phyloP scores from a whole-genome alignment of 2,329 filamentous ascomycete genomes.

The Torrubiella hemipterigena region DNA sequence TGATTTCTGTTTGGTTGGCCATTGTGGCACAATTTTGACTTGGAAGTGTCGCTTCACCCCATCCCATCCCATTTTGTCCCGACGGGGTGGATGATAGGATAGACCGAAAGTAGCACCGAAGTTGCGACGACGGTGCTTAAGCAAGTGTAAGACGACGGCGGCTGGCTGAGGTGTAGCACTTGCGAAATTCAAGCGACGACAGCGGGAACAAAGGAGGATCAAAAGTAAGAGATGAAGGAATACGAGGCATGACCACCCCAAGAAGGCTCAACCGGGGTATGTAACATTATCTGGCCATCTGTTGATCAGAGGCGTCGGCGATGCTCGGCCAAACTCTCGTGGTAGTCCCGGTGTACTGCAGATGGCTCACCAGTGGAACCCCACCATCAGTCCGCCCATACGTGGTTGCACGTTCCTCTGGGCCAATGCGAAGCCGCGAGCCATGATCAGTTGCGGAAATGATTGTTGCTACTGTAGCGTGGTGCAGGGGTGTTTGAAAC shows the following conservation, averaged over 20 bases:
- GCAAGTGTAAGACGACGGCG: conserved; percentile 5
- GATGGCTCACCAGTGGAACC: conserved; percentile 18
- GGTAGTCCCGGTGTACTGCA: conserved; percentile 15
- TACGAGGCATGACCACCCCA: too few species aligned
- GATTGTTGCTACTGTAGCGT: background rate
- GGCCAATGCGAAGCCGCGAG: conserved; percentile 2
- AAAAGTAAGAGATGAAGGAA: background rate
- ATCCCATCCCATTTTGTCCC: conserved; percentile 26
- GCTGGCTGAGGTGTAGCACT: conserved; percentile 1
- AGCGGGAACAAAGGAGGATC: background rate
- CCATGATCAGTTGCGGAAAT: background rate
- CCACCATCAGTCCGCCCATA: conserved; percentile 14
- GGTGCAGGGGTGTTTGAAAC: background rate
- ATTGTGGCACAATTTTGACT: conserved; percentile 18
- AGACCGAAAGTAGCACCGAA: conserved; percentile 3
- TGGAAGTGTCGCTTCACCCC: conserved; percentile 22
- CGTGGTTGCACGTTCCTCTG: conserved; percentile 1
- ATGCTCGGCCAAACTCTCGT: conserved; percentile 24
- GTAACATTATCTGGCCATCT: too few species aligned
- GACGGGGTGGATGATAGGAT: too few species aligned
- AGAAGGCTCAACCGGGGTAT: too few species aligned
- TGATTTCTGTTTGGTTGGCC: conserved; percentile 19
- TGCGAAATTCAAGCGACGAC: background rate
- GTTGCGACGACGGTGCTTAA: conserved; percentile 4
- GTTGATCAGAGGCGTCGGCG: conserved; percentile 22